A percentile compares a stretch with the other conserved stretches of the same genome.
Evolutionary conservation across 768 basidiomycete species (phyloP).

Genomic region (Lyophyllum atratum): DNA sequence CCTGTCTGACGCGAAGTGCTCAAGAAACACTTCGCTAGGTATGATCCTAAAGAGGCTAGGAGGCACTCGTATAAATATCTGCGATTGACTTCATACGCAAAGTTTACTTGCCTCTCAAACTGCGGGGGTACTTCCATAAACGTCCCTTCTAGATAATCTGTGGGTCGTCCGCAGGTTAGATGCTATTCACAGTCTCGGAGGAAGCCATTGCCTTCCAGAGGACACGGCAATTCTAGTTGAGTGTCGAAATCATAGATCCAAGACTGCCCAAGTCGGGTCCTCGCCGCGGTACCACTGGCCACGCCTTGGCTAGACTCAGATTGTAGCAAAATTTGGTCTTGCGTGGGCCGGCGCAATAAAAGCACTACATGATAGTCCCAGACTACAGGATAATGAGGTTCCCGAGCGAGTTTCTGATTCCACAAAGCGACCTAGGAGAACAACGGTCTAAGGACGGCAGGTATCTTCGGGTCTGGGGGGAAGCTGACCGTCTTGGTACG

Average conservation of each 20-base stretch:
- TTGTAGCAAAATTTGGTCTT: not conserved
- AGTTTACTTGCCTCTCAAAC: conserved; percentile 47
- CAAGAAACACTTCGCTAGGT: conserved; percentile 48
- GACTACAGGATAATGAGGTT: conserved; percentile 43
- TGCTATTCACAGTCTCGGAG: not conserved
- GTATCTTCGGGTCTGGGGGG: not conserved
- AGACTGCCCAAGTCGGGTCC: not conserved
- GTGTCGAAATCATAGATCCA: conserved; percentile 80
- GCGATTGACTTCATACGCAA: not conserved
- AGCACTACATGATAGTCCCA: conserved; percentile 82
- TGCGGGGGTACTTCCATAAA: conserved; percentile 38
- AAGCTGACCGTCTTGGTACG: conserved; percentile 47
- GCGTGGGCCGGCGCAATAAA: conserved; percentile 47
- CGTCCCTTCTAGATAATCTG: conserved; percentile 49
- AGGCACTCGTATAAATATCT: not conserved
- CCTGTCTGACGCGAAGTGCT: conserved; percentile 71
- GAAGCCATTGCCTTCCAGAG: conserved; percentile 43
- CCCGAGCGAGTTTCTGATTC: conserved; percentile 50
- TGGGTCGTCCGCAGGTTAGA: not conserved
- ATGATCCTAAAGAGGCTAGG: conserved; percentile 64
- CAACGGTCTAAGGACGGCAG: not conserved
- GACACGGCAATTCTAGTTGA: conserved; percentile 49
- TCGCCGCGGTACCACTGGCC: too few species aligned
- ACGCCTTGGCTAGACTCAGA: not conserved
- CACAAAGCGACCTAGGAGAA: conserved; percentile 60